Evolutionary conservation across 2,329 filamentous ascomycete species (phyloP).

Genomic region (Peltaster fructicola): DNA sequence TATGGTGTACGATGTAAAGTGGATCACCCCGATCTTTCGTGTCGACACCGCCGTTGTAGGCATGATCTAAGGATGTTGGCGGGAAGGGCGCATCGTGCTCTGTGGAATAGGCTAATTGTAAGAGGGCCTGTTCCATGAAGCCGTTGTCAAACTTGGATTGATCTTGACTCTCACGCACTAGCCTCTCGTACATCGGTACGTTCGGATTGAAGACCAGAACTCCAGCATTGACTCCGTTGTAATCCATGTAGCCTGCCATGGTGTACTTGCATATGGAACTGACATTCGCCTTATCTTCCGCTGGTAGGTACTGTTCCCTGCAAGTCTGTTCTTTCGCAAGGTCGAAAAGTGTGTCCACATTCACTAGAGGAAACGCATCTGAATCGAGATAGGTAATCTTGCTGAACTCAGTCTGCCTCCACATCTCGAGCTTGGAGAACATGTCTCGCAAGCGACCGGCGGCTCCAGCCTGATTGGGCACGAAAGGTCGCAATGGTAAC

Average conservation of each 20-base stretch:
- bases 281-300: slow-evolving; percentile 11
- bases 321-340: slow-evolving; percentile 11
- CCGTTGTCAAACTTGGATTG: slow-evolving; percentile 15
- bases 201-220: slow-evolving; percentile 18
- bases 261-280: slow-evolving; percentile 15
- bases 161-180: slow-evolving; percentile 19
- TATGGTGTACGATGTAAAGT: slow-evolving; percentile 19
- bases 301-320: slow-evolving; percentile 9
- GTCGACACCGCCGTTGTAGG: slow-evolving; percentile 16
- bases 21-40: slow-evolving; percentile 11
- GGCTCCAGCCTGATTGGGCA: slow-evolving; percentile 11
- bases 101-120: slow-evolving; percentile 20
- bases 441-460: slow-evolving; percentile 18
- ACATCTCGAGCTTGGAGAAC: slow-evolving; percentile 21
- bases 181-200: slow-evolving; percentile 13
- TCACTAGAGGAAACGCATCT: slow-evolving; percentile 17
- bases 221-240: slow-evolving; percentile 18
- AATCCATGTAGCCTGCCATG: slow-evolving; percentile 13
- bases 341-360: slow-evolving; percentile 18
- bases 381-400: slow-evolving; percentile 19
- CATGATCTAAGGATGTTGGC: slow-evolving; percentile 10
- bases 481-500: slow-evolving; percentile 15
- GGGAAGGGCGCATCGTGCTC: slow-evolving; percentile 14
- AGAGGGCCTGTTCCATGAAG: slow-evolving; percentile 20
- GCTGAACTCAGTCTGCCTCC: slow-evolving; percentile 17